Base-by-base conservation (phyloP, 345 rosid species). In the Hibiscus mutabilis region DNA sequence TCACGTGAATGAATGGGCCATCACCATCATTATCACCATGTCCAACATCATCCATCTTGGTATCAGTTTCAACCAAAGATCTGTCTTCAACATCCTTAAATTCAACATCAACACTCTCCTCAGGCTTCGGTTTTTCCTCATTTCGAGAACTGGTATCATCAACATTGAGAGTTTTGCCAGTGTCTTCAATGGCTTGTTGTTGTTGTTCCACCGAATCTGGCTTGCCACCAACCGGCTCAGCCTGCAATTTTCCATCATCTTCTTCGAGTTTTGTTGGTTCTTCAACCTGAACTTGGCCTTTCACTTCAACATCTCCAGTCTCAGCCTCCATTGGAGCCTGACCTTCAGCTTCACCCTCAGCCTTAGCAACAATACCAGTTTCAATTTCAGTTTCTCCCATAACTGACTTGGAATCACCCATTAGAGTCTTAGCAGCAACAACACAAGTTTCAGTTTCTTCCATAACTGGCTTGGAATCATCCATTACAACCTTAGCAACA, bases 381-480 rank as follows among this genome's bases (percentile, higher is more conserved):
- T 8, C 73, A 18, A 71, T 69, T 8, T 5, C 72, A 18, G 73
- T 68, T 40, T 49, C 74, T 15, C 27, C 69, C 42, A 7, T 49
- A 21, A 42, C 74, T 44, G 73, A 67, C 56, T 72, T 65, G 40
- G 55, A 27, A 63, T 72, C 63, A 62, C 63, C 73, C 73, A 4
- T 31, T 31, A 31, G 0, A 44, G 49, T 0, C 49, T 10, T 44
- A 44, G 14, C 14, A 44, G 12, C 49, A 44, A 10, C 49, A 31
- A 29, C 31, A 42, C 13, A 14, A 42, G 49, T 44, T 42, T 42
- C 46, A 42, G 46, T 11, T 11, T 42, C n/a, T 15, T 35, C 69
- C 40, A 6, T 58, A 21, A 31, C 76, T 52, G 73, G 70, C 60
- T 72, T 65, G 47, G 53, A 27, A 62, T 72, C 63, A 62, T 63